Base-by-base conservation (phyloP, 345 rosid species). In the Eucalyptus curtisii region DNA sequence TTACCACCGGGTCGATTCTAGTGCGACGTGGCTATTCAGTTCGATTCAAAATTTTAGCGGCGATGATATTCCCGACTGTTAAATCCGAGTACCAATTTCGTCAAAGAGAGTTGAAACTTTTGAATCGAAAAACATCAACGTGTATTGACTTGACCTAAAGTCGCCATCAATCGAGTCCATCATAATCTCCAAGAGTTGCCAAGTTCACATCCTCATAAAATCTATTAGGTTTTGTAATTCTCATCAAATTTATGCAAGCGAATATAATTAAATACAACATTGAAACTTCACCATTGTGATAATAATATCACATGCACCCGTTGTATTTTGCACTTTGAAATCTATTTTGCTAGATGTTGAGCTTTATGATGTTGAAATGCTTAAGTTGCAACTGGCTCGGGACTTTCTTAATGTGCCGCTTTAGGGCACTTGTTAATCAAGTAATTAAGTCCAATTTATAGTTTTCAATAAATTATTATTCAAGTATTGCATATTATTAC, bases 1-100 rank as follows among this genome's bases (percentile, higher is more conserved):
- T 16, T 9, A 10, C n/a, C n/a, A n/a, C n/a, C n/a, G n/a, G n/a
- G n/a, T n/a, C 0, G 0, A 71, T 71, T 37, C 7, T 5, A 19
- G 25, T 5, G 25, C 2, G 8, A 37, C 0, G 13, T 33, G 25
- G 2, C 4, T 71, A 17, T 17, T 10, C 25, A 71, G 45, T 33
- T 71, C 1, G 2, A 37, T 33, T 33, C 42, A 17, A 68, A 33
- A 8, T 33, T 31, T 1, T 8, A 16, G 7, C 0, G 1, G 4
- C 0, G 7, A 68, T 7, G 7, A n/a, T 64, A 14, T 7, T 30
- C 17, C 4, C 9, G 3, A 3, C 5, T 14, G 2, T n/a, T 15
- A 30, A 66, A 15, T 66, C 0, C 0, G 1, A 31, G 11, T 66
- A 31, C 9, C 0, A 4, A 13, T 31, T 66, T 9, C 0, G 1